phyloP scores from a whole-genome alignment of 176 grass and related monocot genomes.

The Lolium perenne region DNA sequence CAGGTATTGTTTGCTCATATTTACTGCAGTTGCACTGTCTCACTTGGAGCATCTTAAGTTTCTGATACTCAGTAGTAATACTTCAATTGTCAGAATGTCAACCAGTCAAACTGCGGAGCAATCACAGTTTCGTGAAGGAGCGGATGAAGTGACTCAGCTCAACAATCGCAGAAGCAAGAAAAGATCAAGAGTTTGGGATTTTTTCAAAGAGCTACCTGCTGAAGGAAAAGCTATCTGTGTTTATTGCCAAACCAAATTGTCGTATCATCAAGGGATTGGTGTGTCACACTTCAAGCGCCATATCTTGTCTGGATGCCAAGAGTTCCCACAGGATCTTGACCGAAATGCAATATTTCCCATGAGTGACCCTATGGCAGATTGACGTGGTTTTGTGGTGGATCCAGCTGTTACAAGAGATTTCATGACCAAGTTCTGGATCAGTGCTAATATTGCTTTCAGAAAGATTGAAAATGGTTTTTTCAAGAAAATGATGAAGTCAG shows the following conservation, averaged over 20 bases:
- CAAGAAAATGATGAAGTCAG: background rate
- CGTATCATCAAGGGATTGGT: background rate
- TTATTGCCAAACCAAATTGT: background rate
- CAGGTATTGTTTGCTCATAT: too few species aligned
- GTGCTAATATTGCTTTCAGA: background rate
- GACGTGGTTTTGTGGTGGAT: too few species aligned
- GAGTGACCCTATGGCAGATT: background rate
- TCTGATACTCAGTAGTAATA: too few species aligned
- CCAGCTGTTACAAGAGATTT: too few species aligned
- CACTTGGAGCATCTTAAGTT: too few species aligned
- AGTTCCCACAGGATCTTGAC: background rate
- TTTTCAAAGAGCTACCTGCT: background rate
- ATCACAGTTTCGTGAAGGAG: too few species aligned
- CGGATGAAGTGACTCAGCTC: background rate
- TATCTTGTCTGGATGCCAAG: background rate
- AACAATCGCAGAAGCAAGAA: background rate
- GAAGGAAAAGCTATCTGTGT: background rate
- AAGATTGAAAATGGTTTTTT: constrained; percentile 8
- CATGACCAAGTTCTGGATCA: background rate
- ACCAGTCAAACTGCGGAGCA: too few species aligned
- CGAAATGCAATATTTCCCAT: background rate
- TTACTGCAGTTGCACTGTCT: too few species aligned
- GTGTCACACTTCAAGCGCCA: background rate
- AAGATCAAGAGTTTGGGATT: background rate
- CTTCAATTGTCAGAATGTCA: too few species aligned